Conservation (phyloP, 2,329 filamentous ascomycete genomes). For the Exophiala spinifera region DNA sequence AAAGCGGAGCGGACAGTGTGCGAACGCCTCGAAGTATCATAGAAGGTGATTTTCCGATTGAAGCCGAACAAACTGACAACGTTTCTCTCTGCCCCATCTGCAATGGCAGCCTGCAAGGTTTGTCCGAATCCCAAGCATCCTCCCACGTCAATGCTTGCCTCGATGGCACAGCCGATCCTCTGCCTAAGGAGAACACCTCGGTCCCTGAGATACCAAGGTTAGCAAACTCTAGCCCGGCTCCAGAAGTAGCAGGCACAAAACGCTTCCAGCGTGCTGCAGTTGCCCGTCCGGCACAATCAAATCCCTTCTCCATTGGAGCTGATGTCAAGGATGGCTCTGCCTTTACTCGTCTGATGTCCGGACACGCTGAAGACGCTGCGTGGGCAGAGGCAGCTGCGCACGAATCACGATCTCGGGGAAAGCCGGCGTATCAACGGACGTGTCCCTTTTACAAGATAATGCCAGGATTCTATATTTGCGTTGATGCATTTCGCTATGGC, state of each 20-base stretch:
- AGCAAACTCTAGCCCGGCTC: constrained; percentile 31
- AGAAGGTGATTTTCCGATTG: constrained; percentile 24
- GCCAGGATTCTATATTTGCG: constrained; percentile 85
- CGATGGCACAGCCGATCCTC: constrained; percentile 70
- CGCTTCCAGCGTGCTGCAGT: constrained; percentile 66
- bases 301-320: constrained; percentile 63
- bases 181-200: constrained; percentile 38
- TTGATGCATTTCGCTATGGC: constrained; percentile 94
- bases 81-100: constrained; percentile 71
- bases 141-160: constrained; percentile 90
- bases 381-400: constrained; percentile 84
- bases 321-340: constrained; percentile 58
- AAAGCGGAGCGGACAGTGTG: constrained; percentile 23
- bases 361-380: constrained; percentile 82
- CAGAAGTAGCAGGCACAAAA: constrained; percentile 43
- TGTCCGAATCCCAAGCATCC: constrained; percentile 61
- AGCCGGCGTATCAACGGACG: constrained; percentile 80
- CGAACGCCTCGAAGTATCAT: constrained; percentile 17
- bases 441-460: constrained; percentile 99
- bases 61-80: constrained; percentile 23
- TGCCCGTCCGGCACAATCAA: constrained; percentile 74
- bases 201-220: constrained; percentile 4
- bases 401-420: constrained; percentile 74
- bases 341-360: constrained; percentile 90
- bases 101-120: constrained; percentile 58